phyloP scores from a whole-genome alignment of 2,329 filamentous ascomycete genomes.

The Elsinoe necatrix region DNA sequence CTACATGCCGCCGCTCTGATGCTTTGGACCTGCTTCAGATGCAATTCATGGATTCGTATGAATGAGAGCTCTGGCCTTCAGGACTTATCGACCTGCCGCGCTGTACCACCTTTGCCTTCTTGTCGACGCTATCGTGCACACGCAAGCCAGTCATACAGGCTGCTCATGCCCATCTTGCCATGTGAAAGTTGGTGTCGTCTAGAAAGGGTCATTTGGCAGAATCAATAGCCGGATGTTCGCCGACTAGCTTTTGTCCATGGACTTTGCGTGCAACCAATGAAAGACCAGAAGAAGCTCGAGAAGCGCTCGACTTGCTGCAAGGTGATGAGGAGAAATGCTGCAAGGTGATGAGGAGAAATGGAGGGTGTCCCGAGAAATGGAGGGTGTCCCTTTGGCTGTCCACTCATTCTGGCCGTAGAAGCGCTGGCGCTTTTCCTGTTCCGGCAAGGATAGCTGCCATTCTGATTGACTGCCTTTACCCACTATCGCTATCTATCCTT shows the following conservation, averaged over 20 bases:
- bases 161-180: background rate
- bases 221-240: constrained; percentile 1
- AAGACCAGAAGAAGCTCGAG: background rate
- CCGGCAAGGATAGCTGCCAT: background rate
- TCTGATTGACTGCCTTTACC: background rate
- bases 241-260: background rate
- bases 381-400: background rate
- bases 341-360: no score
- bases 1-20: background rate
- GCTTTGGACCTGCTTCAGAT: constrained; percentile 6
- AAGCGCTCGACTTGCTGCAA: constrained; percentile 11
- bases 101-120: background rate
- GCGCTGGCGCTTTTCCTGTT: constrained; percentile 12
- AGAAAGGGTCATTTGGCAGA: background rate
- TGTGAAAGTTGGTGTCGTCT: background rate
- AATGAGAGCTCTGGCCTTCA: background rate
- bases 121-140: background rate
- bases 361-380: constrained; percentile 3
- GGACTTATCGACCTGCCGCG: background rate
- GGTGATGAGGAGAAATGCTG: constrained; percentile 14
- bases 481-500: no score
- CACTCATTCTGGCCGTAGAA: background rate
- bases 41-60: constrained; percentile 66
- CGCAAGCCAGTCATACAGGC: background rate
- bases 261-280: background rate